phyloP scores from a whole-genome alignment of 345 rosid genomes.

The Chamaenerion angustifolium region DNA sequence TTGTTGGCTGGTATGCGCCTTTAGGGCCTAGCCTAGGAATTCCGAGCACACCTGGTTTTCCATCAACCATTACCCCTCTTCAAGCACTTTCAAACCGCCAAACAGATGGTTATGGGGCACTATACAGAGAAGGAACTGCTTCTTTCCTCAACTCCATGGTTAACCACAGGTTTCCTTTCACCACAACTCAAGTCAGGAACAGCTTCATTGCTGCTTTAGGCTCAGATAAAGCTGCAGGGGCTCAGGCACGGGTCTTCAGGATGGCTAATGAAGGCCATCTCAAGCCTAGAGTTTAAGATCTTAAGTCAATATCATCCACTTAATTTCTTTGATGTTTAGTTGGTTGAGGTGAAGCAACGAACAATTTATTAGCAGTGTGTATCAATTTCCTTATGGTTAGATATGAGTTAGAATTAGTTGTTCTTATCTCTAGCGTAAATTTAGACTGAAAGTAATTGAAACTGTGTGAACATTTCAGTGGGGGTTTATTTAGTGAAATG shows the following conservation, averaged over 20 bases:
- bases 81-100: too few species aligned
- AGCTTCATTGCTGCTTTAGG: conserved; percentile 40
- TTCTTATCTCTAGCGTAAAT: too few species aligned
- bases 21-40: conserved; percentile 52
- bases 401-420: too few species aligned
- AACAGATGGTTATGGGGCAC: too few species aligned
- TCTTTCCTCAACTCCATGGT: conserved; percentile 83
- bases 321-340: not conserved
- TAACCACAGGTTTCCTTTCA: conserved; percentile 45
- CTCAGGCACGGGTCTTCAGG: conserved; percentile 73
- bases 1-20: conserved; percentile 90
- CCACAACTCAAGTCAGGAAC: conserved; percentile 65
- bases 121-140: conserved; percentile 76
- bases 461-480: too few species aligned
- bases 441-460: too few species aligned
- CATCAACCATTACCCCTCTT: conserved; percentile 35
- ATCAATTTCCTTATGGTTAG: too few species aligned
- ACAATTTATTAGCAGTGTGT: too few species aligned
- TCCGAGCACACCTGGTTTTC: conserved; percentile 40
- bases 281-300: conserved; percentile 26
- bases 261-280: conserved; percentile 79
- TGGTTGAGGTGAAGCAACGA: not conserved
- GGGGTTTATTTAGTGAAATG: too few species aligned
- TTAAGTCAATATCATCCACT: not conserved
- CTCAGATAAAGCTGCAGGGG: conserved; percentile 53